phyloP scores from a whole-genome alignment of 139 green algal genomes.

The Desmodesmus armatus region DNA sequence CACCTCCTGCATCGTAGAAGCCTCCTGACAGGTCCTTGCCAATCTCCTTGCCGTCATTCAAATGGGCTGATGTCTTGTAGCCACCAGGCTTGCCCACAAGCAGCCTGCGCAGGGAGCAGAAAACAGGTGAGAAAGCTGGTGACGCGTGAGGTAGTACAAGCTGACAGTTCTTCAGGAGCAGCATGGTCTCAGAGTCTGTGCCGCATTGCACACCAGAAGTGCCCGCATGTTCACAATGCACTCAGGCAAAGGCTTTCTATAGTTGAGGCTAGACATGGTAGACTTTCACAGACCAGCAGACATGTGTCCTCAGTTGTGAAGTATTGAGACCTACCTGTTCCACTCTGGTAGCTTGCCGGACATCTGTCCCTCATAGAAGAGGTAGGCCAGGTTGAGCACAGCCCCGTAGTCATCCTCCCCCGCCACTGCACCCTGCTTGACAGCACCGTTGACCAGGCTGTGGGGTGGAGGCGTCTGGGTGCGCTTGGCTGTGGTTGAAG shows the following conservation, averaged over 20 bases:
- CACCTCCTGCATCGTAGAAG: slow-evolving; percentile 73
- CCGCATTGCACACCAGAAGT: too few species aligned
- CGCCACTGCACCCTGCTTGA: too few species aligned
- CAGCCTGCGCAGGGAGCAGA: neutral
- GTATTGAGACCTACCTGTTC: slow-evolving; percentile 1
- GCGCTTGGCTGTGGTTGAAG: neutral
- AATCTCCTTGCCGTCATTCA: slow-evolving; percentile 47
- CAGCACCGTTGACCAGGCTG: too few species aligned
- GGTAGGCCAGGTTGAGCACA: slow-evolving; percentile 35
- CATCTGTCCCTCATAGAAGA: slow-evolving; percentile 71
- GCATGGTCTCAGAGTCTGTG: too few species aligned
- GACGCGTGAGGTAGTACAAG: too few species aligned
- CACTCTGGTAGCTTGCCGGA: slow-evolving; percentile 55
- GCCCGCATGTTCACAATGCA: too few species aligned
- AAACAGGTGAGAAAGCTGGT: neutral
- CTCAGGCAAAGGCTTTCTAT: too few species aligned
- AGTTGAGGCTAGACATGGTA: too few species aligned
- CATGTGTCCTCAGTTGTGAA: neutral
- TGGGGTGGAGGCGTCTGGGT: slow-evolving; percentile 2
- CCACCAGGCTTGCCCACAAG: slow-evolving; percentile 24
- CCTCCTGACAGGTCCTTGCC: slow-evolving; percentile 59
- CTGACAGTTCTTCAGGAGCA: too few species aligned
- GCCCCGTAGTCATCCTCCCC: slow-evolving; percentile 46
- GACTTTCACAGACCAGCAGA: neutral
- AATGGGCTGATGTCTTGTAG: slow-evolving; percentile 16